Evolutionary conservation across 1,139 yeast species (phyloP).

Genomic region (Meyerozyma carpophila): DNA sequence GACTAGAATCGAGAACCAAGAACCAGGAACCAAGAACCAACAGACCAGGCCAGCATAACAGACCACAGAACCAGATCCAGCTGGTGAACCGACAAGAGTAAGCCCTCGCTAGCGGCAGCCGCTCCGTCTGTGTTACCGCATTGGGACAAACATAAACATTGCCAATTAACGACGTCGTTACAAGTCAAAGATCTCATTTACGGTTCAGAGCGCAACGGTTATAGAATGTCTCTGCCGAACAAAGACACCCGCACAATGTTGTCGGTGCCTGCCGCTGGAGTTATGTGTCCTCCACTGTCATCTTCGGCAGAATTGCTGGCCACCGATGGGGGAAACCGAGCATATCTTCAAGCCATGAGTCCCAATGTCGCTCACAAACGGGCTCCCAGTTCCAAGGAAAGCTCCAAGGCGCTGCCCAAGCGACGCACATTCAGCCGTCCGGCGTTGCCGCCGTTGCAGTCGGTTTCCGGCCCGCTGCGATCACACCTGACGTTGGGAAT

Average conservation of each 20-base stretch:
- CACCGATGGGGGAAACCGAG: background rate
- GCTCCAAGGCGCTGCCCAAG: slow-evolving; percentile 8
- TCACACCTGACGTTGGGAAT: slow-evolving; percentile 6
- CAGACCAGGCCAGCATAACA: too few relatives aligned
- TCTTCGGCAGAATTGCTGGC: background rate
- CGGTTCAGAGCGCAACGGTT: background rate
- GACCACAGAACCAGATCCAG: too few relatives aligned
- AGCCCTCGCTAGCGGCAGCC: too few relatives aligned
- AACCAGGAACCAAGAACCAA: too few relatives aligned
- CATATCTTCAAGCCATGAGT: slow-evolving; percentile 33
- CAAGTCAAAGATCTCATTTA: background rate
- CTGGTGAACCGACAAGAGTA: too few relatives aligned
- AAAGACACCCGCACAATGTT: background rate
- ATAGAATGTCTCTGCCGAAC: background rate
- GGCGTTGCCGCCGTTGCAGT: background rate
- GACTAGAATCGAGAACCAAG: too few relatives aligned
- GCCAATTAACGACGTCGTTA: slow-evolving; percentile 1
- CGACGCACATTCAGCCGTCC: slow-evolving; percentile 2
- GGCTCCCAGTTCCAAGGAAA: slow-evolving; percentile 18
- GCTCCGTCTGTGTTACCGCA: background rate
- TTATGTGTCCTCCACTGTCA: background rate
- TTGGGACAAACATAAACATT: slow-evolving; percentile 1
- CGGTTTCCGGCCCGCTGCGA: background rate
- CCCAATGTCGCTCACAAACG: slow-evolving; percentile 32
- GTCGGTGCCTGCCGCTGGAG: background rate